Percentiles rank a stretch among this genome's conserved stretches.
Evolutionary conservation across 495 filamentous ascomycete species (phyloP).

Genomic region (Rhizodiscina lignyota): DNA sequence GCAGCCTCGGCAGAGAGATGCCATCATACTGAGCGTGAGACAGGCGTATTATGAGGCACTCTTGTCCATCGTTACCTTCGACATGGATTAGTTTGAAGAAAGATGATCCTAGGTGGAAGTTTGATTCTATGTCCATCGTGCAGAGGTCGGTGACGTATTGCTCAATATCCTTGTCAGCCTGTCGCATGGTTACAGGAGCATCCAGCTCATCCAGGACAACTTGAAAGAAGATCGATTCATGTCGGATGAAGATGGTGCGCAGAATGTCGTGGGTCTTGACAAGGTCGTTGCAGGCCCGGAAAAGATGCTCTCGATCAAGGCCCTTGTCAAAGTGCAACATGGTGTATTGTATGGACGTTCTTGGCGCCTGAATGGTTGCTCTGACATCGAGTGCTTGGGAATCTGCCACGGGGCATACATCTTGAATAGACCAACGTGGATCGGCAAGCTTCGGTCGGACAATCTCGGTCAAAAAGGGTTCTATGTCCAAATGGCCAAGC

Average conservation of each 20-base stretch:
- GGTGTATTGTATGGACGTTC: conserved; percentile 29
- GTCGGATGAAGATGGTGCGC: conserved; percentile 49
- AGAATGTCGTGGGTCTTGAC: conserved; percentile 35
- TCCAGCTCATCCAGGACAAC: conserved; percentile 41
- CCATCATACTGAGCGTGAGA: conserved; percentile 67
- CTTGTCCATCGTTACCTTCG: conserved; percentile 28
- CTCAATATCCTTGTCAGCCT: conserved; percentile 34
- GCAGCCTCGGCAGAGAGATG: conserved; percentile 45
- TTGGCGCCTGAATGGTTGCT: conserved; percentile 35
- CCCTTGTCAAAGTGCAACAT: conserved; percentile 22
- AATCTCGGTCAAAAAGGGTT: conserved; percentile 1
- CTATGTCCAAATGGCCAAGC: conserved; percentile 1
- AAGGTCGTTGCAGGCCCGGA: conserved; percentile 30
- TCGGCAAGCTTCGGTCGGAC: conserved; percentile 4
- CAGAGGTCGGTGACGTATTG: conserved; percentile 33
- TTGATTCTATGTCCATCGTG: conserved; percentile 30
- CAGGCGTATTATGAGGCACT: conserved; percentile 47
- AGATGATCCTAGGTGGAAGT: conserved; percentile 40
- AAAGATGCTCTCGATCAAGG: conserved; percentile 18
- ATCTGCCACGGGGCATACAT: conserved; percentile 44
- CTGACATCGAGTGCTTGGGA: conserved; percentile 48
- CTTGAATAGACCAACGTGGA: conserved; percentile 20
- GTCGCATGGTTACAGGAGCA: conserved; percentile 33
- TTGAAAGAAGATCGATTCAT: conserved; percentile 37
- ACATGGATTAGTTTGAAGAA: conserved; percentile 47